Evolutionary conservation across 2,329 filamentous ascomycete genomes (phyloP).

Genomic region (Colletotrichum costaricense): DNA sequence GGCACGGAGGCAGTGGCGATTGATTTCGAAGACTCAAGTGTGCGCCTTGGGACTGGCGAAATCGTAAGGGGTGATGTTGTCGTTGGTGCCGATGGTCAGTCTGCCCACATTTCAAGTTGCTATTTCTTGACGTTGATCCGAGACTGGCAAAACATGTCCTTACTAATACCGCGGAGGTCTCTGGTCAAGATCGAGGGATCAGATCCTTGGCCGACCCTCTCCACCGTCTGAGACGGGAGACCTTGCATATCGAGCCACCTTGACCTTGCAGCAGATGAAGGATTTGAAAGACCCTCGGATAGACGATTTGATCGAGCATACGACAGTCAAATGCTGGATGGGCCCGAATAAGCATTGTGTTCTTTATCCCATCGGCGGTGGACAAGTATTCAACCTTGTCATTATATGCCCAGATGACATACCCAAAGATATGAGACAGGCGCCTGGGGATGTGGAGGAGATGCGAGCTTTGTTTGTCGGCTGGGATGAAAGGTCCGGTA

Average conservation of each 20-base stretch:
- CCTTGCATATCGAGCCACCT: slow-evolving; percentile 10
- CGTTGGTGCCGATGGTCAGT: slow-evolving; percentile 22
- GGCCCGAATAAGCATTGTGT: slow-evolving; percentile 15
- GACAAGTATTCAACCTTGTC: slow-evolving; percentile 22
- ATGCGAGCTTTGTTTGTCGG: slow-evolving; percentile 17
- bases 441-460: slow-evolving; percentile 11
- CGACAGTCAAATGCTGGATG: slow-evolving; percentile 15
- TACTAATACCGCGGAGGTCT: slow-evolving; percentile 7
- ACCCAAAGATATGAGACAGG: not conserved
- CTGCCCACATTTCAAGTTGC: not conserved
- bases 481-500: slow-evolving; percentile 23
- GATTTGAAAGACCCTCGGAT: not conserved
- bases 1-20: slow-evolving; percentile 9
- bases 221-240: slow-evolving; percentile 12
- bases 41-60: slow-evolving; percentile 3
- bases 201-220: slow-evolving; percentile 7
- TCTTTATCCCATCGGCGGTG: slow-evolving; percentile 8
- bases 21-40: slow-evolving; percentile 6
- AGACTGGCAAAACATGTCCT: no score
- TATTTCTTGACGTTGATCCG: not conserved
- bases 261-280: not conserved
- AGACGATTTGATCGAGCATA: slow-evolving; percentile 10
- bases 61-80: slow-evolving; percentile 14
- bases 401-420: not conserved
- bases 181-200: slow-evolving; percentile 11